These are phyloP conservation scores for Cylindrodendrum hubeiense DNA, from an alignment of 2,329 filamentous ascomycete genomes.

Conservation along the genomic window DNA sequence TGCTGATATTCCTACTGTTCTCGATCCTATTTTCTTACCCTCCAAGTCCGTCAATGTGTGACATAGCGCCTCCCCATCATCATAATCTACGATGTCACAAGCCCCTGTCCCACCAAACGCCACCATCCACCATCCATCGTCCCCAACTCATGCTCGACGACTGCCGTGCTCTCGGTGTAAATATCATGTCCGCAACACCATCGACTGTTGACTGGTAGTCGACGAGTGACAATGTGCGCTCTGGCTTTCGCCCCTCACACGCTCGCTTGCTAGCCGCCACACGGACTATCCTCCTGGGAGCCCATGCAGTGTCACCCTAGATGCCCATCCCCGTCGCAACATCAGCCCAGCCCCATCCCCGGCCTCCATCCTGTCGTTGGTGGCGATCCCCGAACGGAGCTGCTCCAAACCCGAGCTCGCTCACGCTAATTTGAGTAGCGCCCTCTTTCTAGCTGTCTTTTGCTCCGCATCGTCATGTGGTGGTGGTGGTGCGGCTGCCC, in stretches of 20 bases:
- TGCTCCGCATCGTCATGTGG: not conserved
- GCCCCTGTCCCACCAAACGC: not conserved
- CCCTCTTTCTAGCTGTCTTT: not conserved
- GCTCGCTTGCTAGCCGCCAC: not conserved
- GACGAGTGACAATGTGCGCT: not conserved
- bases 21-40: not conserved
- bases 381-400: not conserved
- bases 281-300: not conserved
- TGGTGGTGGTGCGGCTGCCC: not conserved
- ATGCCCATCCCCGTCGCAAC: not conserved
- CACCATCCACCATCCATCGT: not conserved
- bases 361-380: not conserved
- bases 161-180: not conserved
- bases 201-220: not conserved
- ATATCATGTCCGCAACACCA: not conserved
- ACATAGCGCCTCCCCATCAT: constrained; percentile 1
- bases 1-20: not conserved
- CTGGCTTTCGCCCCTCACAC: not conserved
- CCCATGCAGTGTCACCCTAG: not conserved
- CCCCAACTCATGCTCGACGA: not conserved
- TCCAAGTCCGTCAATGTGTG: not conserved
- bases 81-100: not conserved
- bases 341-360: not conserved
- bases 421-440: not conserved
- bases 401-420: not conserved